Percentiles rank a stretch among this genome's conserved stretches.
These are phyloP conservation scores for Pelargonium citronellum DNA, from an alignment of 441 rosid genomes.

Conservation along the genomic window DNA sequence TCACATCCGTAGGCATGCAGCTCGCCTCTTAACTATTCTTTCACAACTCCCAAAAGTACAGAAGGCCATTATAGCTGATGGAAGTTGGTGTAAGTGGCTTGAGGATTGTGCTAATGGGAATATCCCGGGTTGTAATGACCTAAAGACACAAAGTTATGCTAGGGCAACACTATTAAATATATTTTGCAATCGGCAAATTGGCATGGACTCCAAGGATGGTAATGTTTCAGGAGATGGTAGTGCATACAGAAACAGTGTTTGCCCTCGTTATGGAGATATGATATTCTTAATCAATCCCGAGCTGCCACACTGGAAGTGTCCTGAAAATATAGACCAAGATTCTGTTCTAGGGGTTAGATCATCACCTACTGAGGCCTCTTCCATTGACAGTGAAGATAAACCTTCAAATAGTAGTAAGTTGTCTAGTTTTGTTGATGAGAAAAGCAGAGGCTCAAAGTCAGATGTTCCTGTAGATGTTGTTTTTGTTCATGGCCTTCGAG, in stretches of 20 bases:
- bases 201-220: slow-evolving; percentile 27
- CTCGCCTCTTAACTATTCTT: slow-evolving; percentile 73
- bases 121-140: slow-evolving; percentile 69
- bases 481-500: slow-evolving; percentile 91
- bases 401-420: slow-evolving; percentile 27
- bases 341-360: slow-evolving; percentile 26
- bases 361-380: slow-evolving; percentile 30
- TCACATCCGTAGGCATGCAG: slow-evolving; percentile 89
- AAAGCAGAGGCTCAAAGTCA: slow-evolving; percentile 30
- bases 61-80: slow-evolving; percentile 60
- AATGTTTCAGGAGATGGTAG: slow-evolving; percentile 30
- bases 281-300: slow-evolving; percentile 83
- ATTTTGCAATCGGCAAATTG: slow-evolving; percentile 48
- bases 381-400: slow-evolving; percentile 24
- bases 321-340: slow-evolving; percentile 35
- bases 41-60: slow-evolving; percentile 72
- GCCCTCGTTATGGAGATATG: slow-evolving; percentile 68
- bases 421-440: slow-evolving; percentile 33
- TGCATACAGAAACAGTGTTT: slow-evolving; percentile 35
- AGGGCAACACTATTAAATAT: slow-evolving; percentile 71
- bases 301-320: slow-evolving; percentile 70
- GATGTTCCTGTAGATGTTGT: slow-evolving; percentile 67
- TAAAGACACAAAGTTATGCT: slow-evolving; percentile 81
- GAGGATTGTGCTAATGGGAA: slow-evolving; percentile 81
- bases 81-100: slow-evolving; percentile 80